Percentiles rank a stretch among this genome's conserved stretches.
Conservation (phyloP, 805 yeast genomes). For the Priceomyces melissophilus region DNA sequence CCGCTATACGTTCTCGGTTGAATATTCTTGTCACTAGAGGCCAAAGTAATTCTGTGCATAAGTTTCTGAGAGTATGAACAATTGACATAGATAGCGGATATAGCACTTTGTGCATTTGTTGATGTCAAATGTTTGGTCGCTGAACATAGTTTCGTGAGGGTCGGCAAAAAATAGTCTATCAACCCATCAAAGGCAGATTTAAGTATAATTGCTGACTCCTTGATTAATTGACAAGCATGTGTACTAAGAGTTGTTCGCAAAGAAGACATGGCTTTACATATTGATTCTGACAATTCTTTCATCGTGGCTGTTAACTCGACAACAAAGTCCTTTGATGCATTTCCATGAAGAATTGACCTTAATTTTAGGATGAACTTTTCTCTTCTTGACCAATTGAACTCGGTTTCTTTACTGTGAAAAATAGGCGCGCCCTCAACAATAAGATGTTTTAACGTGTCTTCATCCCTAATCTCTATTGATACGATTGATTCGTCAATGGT, state of each 20-base stretch:
- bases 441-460: conserved; percentile 15
- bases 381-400: conserved; percentile 77
- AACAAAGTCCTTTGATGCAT: conserved; percentile 37
- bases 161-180: conserved; percentile 47
- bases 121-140: conserved; percentile 65
- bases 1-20: conserved; percentile 70
- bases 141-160: conserved; percentile 51
- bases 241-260: conserved; percentile 79
- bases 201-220: conserved; percentile 55
- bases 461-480: conserved; percentile 26
- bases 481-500: conserved; percentile 35
- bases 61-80: conserved; percentile 52
- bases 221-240: conserved; percentile 71
- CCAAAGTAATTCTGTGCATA: conserved; percentile 45
- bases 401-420: conserved; percentile 79
- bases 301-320: conserved; percentile 33
- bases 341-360: conserved; percentile 61
- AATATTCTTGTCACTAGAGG: conserved; percentile 65
- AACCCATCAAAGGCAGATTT: conserved; percentile 42
- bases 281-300: conserved; percentile 44
- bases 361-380: conserved; percentile 58
- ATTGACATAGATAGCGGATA: conserved; percentile 53
- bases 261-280: conserved; percentile 65
- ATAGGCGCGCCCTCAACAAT: conserved; percentile 18
- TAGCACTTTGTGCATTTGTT: conserved; percentile 51